Conservation (phyloP, 1,284 basidiomycete genomes). For the Psilocybe mexicana region DNA sequence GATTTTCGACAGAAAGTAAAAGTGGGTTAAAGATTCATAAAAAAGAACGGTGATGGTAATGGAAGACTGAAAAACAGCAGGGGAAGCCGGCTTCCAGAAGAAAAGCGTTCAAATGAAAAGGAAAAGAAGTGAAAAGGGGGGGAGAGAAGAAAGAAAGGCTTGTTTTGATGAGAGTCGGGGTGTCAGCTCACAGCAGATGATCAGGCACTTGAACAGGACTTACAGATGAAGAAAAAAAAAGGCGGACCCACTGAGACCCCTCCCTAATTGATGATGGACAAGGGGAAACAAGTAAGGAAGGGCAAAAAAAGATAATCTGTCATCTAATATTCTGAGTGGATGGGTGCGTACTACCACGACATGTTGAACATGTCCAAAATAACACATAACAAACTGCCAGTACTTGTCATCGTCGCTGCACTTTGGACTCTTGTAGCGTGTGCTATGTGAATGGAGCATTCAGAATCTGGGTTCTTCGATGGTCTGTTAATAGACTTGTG, state of each 20-base stretch:
- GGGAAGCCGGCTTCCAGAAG: conserved; percentile 11
- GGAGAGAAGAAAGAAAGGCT: not conserved
- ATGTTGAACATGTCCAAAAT: not conserved
- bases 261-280: conserved; percentile 7
- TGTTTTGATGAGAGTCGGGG: not conserved
- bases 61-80: not conserved
- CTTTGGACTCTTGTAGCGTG: not conserved
- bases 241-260: not conserved
- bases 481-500: not conserved
- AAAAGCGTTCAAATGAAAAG: not conserved
- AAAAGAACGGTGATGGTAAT: conserved; percentile 5
- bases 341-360: not conserved
- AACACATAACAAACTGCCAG: conserved; percentile 1
- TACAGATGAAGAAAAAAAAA: conserved; percentile 1
- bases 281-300: conserved; percentile 1
- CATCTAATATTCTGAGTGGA: not conserved
- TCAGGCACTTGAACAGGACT: not conserved
- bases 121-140: not conserved
- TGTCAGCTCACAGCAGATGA: not conserved
- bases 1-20: not conserved
- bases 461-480: not conserved
- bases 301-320: not conserved
- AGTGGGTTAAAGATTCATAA: conserved; percentile 8
- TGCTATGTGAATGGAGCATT: not conserved
- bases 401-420: not conserved